phyloP scores from a whole-genome alignment of 805 yeast genomes.

The Kodamaea lidongshanica region DNA sequence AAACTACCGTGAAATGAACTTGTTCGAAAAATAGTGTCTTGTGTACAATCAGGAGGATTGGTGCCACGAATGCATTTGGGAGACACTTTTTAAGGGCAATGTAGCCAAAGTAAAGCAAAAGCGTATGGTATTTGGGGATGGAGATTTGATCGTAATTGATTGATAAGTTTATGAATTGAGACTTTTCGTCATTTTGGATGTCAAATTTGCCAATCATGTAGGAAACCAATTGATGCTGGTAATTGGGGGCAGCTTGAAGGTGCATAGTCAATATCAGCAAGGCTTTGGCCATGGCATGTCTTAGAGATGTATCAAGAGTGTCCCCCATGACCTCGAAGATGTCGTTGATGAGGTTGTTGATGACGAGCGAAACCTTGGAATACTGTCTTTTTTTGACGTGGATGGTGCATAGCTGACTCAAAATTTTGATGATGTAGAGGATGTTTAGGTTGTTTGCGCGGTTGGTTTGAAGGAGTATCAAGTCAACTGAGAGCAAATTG shows the following conservation, averaged over 20 bases:
- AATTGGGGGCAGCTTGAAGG: slow-evolving; percentile 27
- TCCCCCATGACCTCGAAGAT: slow-evolving; percentile 31
- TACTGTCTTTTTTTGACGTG: slow-evolving; percentile 21
- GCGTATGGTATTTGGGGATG: slow-evolving; percentile 50
- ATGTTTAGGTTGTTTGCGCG: slow-evolving; percentile 16
- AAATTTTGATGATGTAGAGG: slow-evolving; percentile 27
- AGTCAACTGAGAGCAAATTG: slow-evolving; percentile 13
- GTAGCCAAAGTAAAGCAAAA: slow-evolving; percentile 50
- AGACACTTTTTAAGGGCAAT: slow-evolving; percentile 22
- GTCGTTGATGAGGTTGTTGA: slow-evolving; percentile 42
- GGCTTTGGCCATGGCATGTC: slow-evolving; percentile 65
- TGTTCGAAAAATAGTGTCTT: slow-evolving; percentile 53
- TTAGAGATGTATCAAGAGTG: slow-evolving; percentile 44
- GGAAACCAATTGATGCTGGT: slow-evolving; percentile 38
- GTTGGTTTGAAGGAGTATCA: no score
- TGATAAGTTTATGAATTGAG: slow-evolving; percentile 9
- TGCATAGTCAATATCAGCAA: slow-evolving; percentile 43
- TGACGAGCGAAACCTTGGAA: slow-evolving; percentile 40
- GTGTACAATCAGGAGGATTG: slow-evolving; percentile 34
- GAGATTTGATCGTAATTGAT: slow-evolving; percentile 28
- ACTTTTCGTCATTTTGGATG: slow-evolving; percentile 10
- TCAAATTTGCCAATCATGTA: slow-evolving; percentile 30
- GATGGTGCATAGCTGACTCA: slow-evolving; percentile 31
- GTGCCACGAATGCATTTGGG: slow-evolving; percentile 18
- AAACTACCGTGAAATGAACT: slow-evolving; percentile 40